Base-by-base conservation (phyloP, 345 rosid genomes). In the Excoecaria agallocha region DNA sequence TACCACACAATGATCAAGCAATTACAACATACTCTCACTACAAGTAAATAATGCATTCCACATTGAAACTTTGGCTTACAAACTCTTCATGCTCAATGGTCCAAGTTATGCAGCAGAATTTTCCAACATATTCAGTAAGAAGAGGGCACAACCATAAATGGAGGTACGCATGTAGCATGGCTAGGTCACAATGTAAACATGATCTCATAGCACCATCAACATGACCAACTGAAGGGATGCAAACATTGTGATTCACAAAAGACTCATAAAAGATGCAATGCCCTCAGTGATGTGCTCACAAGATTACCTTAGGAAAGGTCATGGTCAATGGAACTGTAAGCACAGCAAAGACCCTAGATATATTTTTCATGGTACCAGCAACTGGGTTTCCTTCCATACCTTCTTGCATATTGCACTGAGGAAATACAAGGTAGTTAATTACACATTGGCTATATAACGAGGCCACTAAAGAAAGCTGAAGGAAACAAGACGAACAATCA, bases 361-460 rank as follows among this genome's bases (percentile, higher is more conserved):
- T 54, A 35, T 82, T 87, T 80, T 89, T 92, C 66, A 91, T 77
- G 70, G 88, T 87, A 55, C 61, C 63, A 72, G 87, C 86, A 77
- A 69, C 66, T 35, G 91, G 86, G 81, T 91, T 91, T 77, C 91
- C 99, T 84, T 89, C 97, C 93, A 95, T 81, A 69, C 96, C 98
- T 85, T 95, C 96, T 86, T 89, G 96, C 83, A 84, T 84, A 74
- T 91, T 91, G 83, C 75, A 79, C 97, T 94, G 84, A 25, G 66
- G 63, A 69, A n/a, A 43, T 8, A 24, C n/a, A 69, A 43, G 46
- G 50, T 73, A 66, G 69, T 43, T 30, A 30, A 30, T 30, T 30
- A 30, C 10, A 43, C 10, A 43, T 43, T 43, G 48, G 48, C 48
- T 43, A 43, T 43, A 61, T 66, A 55, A 49, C n/a, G 37, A 2